Base-by-base conservation (phyloP, 1,284 basidiomycete species). In the Ceratobasidium sp. region DNA sequence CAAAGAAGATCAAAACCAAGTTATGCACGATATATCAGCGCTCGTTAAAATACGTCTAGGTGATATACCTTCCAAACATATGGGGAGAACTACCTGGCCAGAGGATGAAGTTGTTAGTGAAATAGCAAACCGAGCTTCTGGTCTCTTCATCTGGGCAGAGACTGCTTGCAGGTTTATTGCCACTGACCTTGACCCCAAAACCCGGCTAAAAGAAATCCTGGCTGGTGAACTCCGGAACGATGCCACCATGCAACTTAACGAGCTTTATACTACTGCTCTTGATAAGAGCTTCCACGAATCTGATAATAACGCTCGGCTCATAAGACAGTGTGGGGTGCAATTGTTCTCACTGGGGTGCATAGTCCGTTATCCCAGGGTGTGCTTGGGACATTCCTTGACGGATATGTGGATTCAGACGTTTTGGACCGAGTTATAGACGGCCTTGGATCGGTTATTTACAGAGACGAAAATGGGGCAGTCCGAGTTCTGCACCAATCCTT, bases 401-500 rank as follows among this genome's bases (percentile, higher is more conserved):
- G 21, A 34, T 12, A n/a, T n/a, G n/a, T 58, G 16, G 32, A 45
- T 16, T n/a, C 23, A 28, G 18, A 16, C 28, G 43, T 34, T 16
- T 28, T 62, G 14, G 23, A 18, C 12, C 3, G 18, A 18, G 43
- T 62, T 4, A 30, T 62, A 14, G 39, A n/a, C 14, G 48, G 46
- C 23, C 64, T 73, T 28, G 62, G 48, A 21, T 73, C 72, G 5
- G 72, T 73, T 5, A n/a, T 73, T 41, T 52, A 69, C 43, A 53
- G 46, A 36, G 43, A 60, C 10, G 21, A 34, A 3, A n/a, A 16
- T 5, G 72, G 57, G 6, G 43, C 52, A 10, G 43, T 74, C 5
- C 57, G 73, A 3, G 48, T 74, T 5, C 46, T 62, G 16, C 73
- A 74, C 58, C 48, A 52, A 12, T 74, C 73, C 5, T 74, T 74